Base-by-base conservation (phyloP, 1,284 basidiomycete species). In the Vanrija pseudolonga region DNA sequence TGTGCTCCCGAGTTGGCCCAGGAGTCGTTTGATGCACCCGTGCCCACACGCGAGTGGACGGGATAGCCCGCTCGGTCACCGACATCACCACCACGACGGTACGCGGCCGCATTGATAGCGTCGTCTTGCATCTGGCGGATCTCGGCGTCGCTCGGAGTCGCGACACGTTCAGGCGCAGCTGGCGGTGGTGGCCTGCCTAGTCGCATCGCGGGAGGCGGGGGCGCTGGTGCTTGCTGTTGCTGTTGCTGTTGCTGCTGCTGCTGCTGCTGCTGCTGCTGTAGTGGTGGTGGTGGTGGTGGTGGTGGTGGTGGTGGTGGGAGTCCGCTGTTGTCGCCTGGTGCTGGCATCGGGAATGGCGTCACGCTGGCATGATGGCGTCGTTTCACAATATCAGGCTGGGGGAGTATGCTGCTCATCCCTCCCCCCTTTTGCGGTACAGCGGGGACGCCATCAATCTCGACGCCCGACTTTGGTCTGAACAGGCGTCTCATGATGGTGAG, bases 291-390 rank as follows among this genome's bases (percentile, higher is more conserved):
- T 50, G 53, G 43, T 66, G 59, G 59, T 19, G 51, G 28, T 57
- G 57, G 37, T 40, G 39, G 45, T 52, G 56, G 15, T 60, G 61
- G 38, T 44, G 57, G 37, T 51, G 57, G 18, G 41, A 28, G 23
- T 47, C 41, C 19, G 55, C 49, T 14, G 56, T 53, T 4, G 47
- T 51, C 7, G 56, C 45, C 14, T 55, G 44, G 50, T 45, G 42
- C 51, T 22, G 37, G 32, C 4, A 67, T 49, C 0, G 70, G 72
- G 56, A 71, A 72, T 1, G 70, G 70, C 11, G 72, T 71, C 8
- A 73, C 67, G 42, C 54, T 59, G 14, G 26, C 22, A 19, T 52
- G 46, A 26, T 50, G 52, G 39, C 38, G 43, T 12, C 44, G 51
- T 26, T 53, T 54, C 32, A 12, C 32, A 32, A 32, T 32, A 32